Percentiles rank a stretch among this genome's conserved stretches.
These are phyloP conservation scores for Pseudozyma thailandica DNA, from an alignment of 1,284 basidiomycete genomes.

Conservation along the genomic window DNA sequence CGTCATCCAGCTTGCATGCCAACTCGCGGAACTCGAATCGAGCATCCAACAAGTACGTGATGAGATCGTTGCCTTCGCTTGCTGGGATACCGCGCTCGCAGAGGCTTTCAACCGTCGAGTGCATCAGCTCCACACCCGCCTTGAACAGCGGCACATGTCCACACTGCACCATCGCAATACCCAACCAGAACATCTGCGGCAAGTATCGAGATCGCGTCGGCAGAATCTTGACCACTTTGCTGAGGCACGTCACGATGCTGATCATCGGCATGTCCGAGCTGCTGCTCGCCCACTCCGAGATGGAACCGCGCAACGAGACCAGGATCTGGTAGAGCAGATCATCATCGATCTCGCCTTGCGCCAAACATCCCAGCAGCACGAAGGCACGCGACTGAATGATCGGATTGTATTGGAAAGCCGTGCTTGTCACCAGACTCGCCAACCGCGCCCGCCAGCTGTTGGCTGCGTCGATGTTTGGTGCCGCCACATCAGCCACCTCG, in stretches of 20 bases:
- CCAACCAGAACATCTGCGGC: conserved; percentile 65
- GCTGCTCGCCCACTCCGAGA: conserved; percentile 60
- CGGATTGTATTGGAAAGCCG: conserved; percentile 90
- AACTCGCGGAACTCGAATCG: conserved; percentile 60
- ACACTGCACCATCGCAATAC: conserved; percentile 60
- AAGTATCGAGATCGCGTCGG: conserved; percentile 58
- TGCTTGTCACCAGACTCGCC: conserved; percentile 90
- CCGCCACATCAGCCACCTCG: conserved; percentile 57
- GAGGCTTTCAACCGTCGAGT: conserved; percentile 52
- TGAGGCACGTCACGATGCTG: conserved; percentile 64
- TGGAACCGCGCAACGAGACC: conserved; percentile 73
- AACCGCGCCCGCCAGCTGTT: conserved; percentile 93
- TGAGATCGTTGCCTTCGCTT: conserved; percentile 47
- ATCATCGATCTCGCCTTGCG: conserved; percentile 77
- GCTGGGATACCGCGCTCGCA: conserved; percentile 50
- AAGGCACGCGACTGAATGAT: conserved; percentile 90
- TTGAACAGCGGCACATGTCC: conserved; percentile 63
- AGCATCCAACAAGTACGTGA: conserved; percentile 56
- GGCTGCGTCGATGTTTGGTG: conserved; percentile 73
- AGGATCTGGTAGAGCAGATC: conserved; percentile 89
- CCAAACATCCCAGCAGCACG: conserved; percentile 81
- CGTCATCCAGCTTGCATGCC: conserved; percentile 60
- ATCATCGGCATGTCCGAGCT: conserved; percentile 62
- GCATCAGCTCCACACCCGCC: conserved; percentile 58
- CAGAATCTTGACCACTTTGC: conserved; percentile 63